Conservation (phyloP, 495 filamentous ascomycete species). For the Penicillium coffeae region DNA sequence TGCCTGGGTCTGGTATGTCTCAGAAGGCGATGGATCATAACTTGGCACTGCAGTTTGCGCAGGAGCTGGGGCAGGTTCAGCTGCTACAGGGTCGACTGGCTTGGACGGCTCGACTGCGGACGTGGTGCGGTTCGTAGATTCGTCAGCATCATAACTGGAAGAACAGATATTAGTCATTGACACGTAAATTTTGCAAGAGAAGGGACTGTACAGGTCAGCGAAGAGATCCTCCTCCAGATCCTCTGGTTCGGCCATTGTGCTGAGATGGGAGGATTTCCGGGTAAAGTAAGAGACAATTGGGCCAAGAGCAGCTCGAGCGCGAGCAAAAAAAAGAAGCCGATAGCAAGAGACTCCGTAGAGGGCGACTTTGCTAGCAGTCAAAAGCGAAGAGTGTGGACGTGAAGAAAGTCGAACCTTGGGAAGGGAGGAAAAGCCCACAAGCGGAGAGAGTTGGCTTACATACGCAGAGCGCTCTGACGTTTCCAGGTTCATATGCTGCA, state of each 20-base stretch:
- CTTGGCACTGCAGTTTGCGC: constrained; percentile 23
- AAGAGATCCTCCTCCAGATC: constrained; percentile 97
- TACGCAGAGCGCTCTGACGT: constrained; percentile 10
- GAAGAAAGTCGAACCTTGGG: constrained; percentile 8
- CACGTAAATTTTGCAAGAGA: constrained; percentile 1
- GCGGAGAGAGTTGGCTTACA: constrained; percentile 17
- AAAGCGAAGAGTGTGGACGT: neutral
- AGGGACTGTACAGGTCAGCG: constrained; percentile 73
- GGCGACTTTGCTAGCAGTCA: neutral
- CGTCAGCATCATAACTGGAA: constrained; percentile 83
- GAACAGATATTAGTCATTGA: constrained; percentile 4
- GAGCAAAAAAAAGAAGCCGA: neutral
- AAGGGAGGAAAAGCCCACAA: constrained; percentile 12
- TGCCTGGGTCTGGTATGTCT: constrained; percentile 27
- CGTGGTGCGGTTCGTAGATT: constrained; percentile 46
- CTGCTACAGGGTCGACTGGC: constrained; percentile 18
- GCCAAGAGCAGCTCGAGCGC: neutral
- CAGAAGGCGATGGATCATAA: constrained; percentile 41
- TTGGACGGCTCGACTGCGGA: constrained; percentile 31
- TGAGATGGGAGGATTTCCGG: neutral
- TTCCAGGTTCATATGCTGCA: neutral
- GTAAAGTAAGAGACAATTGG: neutral
- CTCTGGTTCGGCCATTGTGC: constrained; percentile 76
- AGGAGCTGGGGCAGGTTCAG: constrained; percentile 11
- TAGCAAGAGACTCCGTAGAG: neutral